These are phyloP conservation scores for Nakazawaea laoshanensis DNA, from an alignment of 805 yeast genomes.

Conservation along the genomic window DNA sequence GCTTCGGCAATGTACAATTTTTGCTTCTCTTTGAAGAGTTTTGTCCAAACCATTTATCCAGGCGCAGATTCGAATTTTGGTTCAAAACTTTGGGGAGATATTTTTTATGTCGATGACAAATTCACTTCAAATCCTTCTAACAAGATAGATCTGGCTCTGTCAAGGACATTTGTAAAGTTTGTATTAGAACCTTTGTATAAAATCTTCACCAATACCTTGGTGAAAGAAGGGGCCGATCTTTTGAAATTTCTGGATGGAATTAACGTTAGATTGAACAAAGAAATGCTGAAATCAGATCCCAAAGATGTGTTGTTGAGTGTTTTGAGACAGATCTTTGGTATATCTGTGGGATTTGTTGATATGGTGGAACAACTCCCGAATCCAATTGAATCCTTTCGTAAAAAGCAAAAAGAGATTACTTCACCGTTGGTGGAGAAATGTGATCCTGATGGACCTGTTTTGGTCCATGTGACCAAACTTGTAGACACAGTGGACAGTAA, in stretches of 20 bases:
- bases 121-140: constrained; percentile 19
- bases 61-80: constrained; percentile 32
- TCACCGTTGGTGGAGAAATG: constrained; percentile 19
- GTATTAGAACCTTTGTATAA: constrained; percentile 79
- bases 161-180: constrained; percentile 50
- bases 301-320: constrained; percentile 49
- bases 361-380: constrained; percentile 27
- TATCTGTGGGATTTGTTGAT: constrained; percentile 45
- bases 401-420: constrained; percentile 15
- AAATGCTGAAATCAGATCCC: constrained; percentile 42
- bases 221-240: constrained; percentile 38
- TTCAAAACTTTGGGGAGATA: constrained; percentile 69
- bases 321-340: constrained; percentile 45
- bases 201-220: constrained; percentile 49
- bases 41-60: constrained; percentile 35
- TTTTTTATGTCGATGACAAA: constrained; percentile 35
- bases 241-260: constrained; percentile 40
- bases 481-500: constrained; percentile 45
- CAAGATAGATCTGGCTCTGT: constrained; percentile 15
- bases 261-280: constrained; percentile 32
- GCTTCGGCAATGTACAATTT: constrained; percentile 57
- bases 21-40: constrained; percentile 59
- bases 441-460: constrained; percentile 30
- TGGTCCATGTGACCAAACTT: constrained; percentile 52
- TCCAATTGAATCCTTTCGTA: constrained; percentile 25